Base-by-base conservation (phyloP, 2,329 filamentous ascomycete genomes). In the Gyromitra esculenta region DNA sequence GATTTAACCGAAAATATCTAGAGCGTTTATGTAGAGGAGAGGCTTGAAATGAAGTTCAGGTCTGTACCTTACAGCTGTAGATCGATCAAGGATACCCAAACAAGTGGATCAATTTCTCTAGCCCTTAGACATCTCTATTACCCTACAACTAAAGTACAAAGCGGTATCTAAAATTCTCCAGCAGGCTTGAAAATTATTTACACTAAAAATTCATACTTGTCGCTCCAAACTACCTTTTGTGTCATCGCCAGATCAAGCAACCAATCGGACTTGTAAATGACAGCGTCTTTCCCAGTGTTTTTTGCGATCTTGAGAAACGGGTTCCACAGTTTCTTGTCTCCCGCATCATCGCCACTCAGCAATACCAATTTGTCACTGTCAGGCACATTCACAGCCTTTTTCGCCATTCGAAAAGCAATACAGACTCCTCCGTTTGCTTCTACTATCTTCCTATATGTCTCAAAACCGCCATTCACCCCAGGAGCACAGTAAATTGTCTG, bases 261-360 rank as follows among this genome's bases (percentile, higher is more conserved):
- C 96, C 96, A 99, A 82, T 99, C 94, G 1, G 92, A 89, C 60
- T 88, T 88, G 31, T 97, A 93, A 52, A 99, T 90, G 68, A 92
- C 87, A 1, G 94, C 91, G 79, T 90, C 88, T 88, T 95, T 94
- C 82, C 92, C 91, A 57, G 92, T 91, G 80, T 90, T 91, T 78
- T 87, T 85, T 1, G 92, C 94, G 88, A 97, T 90, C 66, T 92
- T 89, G 72, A 89, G 87, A 83, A 99, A 99, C 76, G 89, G 90
- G 13, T 87, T 85, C 93, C 94, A 97, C 72, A 97, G 84, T 78
- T 88, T 87, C 82, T 88, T 88, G 83, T 98, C 94, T 1, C 89
- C 87, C 7, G 86, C 82, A 62, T 86, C 88, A 3, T 87, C 86
- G 21, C 91, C 91, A 76, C 90, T 94, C 52, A 99, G 87, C 66